Percentiles rank a stretch among this genome's conserved stretches.
phyloP scores from a whole-genome alignment of 345 rosid species.

The Dipteronia dyeriana region DNA sequence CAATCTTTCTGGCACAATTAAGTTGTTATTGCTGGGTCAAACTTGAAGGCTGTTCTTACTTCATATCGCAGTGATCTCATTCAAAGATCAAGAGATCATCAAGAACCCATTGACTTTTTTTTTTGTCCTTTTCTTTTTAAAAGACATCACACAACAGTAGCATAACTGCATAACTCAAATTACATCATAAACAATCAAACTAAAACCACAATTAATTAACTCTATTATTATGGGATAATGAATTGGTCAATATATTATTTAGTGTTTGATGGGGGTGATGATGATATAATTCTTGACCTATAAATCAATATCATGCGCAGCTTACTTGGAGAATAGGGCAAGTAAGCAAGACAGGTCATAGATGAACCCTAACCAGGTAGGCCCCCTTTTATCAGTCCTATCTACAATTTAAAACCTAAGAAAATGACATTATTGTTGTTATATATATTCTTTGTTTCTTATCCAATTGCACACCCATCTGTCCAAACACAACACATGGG shows the following conservation, averaged over 20 bases:
- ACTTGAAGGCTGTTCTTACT: no score
- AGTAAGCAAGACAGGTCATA: neutral
- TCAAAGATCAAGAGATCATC: no score
- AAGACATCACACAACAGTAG: no score
- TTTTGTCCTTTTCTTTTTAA: no score
- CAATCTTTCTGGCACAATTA: no score
- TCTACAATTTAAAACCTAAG: neutral
- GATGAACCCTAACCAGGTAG: neutral
- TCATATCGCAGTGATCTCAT: no score
- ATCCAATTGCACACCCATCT: neutral
- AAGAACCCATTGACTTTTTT: no score
- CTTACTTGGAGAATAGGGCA: constrained; percentile 1
- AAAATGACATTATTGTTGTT: constrained; percentile 3
- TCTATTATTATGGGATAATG: neutral
- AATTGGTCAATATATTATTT: neutral
- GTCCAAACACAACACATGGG: constrained; percentile 1
- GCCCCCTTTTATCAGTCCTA: no score
- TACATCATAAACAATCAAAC: no score
- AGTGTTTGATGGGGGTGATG: neutral
- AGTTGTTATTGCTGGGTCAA: no score
- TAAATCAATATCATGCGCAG: neutral
- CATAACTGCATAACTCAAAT: no score
- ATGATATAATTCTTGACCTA: neutral
- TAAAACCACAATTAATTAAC: neutral
- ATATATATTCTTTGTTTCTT: neutral